Conservation (phyloP, 495 filamentous ascomycete genomes). For the Staphylotrichum tortipilum region DNA sequence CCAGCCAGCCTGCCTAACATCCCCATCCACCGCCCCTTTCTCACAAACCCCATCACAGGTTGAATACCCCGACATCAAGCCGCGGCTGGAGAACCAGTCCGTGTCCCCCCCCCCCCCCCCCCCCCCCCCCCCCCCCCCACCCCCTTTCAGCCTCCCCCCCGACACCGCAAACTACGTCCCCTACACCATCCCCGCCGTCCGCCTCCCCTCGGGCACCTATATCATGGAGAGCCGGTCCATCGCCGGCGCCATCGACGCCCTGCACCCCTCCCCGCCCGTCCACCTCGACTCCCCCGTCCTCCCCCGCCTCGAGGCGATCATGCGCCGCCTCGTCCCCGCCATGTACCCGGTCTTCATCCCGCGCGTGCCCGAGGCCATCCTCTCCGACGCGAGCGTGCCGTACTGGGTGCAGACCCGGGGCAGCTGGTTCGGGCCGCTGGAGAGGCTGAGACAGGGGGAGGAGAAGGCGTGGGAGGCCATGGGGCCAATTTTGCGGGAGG, state of each 20-base stretch:
- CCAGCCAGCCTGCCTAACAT: neutral
- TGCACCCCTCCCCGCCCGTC: conserved; percentile 44
- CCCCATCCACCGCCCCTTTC: neutral
- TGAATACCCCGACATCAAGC: conserved; percentile 53
- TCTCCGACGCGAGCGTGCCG: conserved; percentile 30
- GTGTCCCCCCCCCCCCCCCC: conserved; percentile 5
- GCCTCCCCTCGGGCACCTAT: conserved; percentile 41
- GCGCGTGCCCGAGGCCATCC: conserved; percentile 27
- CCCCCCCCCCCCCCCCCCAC: neutral
- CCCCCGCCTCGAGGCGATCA: conserved; percentile 19
- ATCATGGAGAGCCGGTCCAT: conserved; percentile 52
- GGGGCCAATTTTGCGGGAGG: conserved; percentile 26
- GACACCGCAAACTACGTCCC: conserved; percentile 1
- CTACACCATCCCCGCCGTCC: conserved; percentile 50
- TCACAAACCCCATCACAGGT: conserved; percentile 3
- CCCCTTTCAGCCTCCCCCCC: conserved; percentile 25
- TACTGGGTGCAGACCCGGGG: conserved; percentile 41
- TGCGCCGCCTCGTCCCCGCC: conserved; percentile 10
- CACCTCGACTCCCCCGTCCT: conserved; percentile 42
- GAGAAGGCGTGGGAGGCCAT: conserved; percentile 31
- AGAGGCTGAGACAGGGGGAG: conserved; percentile 34
- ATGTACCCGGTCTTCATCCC: conserved; percentile 27
- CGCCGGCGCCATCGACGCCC: conserved; percentile 40
- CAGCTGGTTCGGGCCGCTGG: conserved; percentile 32
- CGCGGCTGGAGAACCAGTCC: conserved; percentile 21